A percentile compares a stretch with the other conserved stretches of the same genome.
Conservation (phyloP, 2,329 filamentous ascomycete genomes). For the Bipolaris zeicola region DNA sequence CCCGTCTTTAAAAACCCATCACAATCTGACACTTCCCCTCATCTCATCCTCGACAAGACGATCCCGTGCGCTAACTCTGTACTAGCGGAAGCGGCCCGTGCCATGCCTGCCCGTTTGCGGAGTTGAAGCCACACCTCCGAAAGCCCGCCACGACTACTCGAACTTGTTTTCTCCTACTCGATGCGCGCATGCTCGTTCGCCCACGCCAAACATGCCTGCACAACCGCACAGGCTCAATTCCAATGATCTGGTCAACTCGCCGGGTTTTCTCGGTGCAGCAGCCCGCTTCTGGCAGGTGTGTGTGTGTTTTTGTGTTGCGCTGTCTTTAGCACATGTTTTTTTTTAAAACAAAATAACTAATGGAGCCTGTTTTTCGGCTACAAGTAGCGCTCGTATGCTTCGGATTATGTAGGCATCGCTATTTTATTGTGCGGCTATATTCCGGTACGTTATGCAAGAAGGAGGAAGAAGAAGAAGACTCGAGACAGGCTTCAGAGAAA, state of each 20-base stretch:
- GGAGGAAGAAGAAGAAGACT: not conserved
- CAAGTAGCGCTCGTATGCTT: conserved; percentile 77
- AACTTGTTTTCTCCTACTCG: conserved; percentile 1
- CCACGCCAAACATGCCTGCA: conserved; percentile 36
- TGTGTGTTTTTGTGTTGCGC: conserved; percentile 8
- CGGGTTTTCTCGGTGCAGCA: conserved; percentile 54
- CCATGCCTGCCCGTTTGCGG: conserved; percentile 22
- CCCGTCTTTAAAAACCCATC: too few relatives aligned
- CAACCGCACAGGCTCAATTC: conserved; percentile 33
- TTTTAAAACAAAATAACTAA: not conserved
- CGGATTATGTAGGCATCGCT: conserved; percentile 82
- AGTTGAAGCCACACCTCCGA: conserved; percentile 31
- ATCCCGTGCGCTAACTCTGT: not conserved
- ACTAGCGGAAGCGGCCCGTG: not conserved
- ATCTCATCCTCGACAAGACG: too few relatives aligned
- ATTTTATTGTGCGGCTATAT: conserved; percentile 72
- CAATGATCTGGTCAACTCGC: conserved; percentile 33
- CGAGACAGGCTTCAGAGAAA: not conserved
- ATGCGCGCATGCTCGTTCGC: conserved; percentile 21
- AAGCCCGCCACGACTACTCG: not conserved
- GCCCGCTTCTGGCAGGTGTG: conserved; percentile 58
- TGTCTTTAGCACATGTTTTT: not conserved
- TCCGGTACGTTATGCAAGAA: conserved; percentile 53
- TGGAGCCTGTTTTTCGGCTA: not conserved
- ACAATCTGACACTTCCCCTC: too few relatives aligned